A percentile compares a stretch with the other conserved stretches of the same genome.
Conservation (phyloP, 1,284 basidiomycete genomes). For the Irpex sp. region DNA sequence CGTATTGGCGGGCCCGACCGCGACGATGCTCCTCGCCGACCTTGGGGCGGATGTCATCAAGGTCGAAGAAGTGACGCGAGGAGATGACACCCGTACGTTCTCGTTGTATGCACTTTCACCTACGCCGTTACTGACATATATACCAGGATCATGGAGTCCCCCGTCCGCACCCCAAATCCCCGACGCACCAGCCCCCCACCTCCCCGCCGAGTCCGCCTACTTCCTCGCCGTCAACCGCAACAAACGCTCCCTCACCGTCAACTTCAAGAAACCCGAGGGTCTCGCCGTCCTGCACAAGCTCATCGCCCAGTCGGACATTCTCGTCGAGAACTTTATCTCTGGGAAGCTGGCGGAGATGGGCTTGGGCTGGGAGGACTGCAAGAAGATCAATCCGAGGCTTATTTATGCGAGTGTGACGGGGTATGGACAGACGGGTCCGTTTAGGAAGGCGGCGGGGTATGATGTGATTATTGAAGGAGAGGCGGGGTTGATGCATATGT, state of each 20-base stretch:
- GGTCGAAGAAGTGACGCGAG: slow-evolving; percentile 75
- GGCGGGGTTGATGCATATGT: slow-evolving; percentile 95
- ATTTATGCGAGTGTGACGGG: slow-evolving; percentile 93
- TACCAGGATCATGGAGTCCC: slow-evolving; percentile 81
- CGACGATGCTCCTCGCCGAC: slow-evolving; percentile 88
- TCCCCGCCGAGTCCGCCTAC: slow-evolving; percentile 91
- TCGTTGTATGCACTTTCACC: too few relatives aligned
- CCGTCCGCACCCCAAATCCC: slow-evolving; percentile 42
- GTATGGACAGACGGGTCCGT: slow-evolving; percentile 93
- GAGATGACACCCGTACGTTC: slow-evolving; percentile 94
- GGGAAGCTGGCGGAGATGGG: slow-evolving; percentile 86
- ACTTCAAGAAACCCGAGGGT: slow-evolving; percentile 81
- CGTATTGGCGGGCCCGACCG: slow-evolving; percentile 86
- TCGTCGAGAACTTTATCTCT: slow-evolving; percentile 86
- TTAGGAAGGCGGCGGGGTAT: slow-evolving; percentile 80
- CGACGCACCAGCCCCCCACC: slow-evolving; percentile 42
- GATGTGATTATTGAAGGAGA: slow-evolving; percentile 91
- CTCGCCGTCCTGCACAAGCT: slow-evolving; percentile 77
- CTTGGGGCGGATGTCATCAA: slow-evolving; percentile 92
- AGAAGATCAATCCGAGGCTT: slow-evolving; percentile 75
- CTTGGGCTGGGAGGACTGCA: slow-evolving; percentile 83
- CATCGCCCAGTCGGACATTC: slow-evolving; percentile 75
- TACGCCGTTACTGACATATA: too few relatives aligned
- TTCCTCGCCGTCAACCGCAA: slow-evolving; percentile 89
- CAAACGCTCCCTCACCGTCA: slow-evolving; percentile 85